Evolutionary conservation across 139 green algal species (phyloP).

Genomic region (Coelastrella sp.): DNA sequence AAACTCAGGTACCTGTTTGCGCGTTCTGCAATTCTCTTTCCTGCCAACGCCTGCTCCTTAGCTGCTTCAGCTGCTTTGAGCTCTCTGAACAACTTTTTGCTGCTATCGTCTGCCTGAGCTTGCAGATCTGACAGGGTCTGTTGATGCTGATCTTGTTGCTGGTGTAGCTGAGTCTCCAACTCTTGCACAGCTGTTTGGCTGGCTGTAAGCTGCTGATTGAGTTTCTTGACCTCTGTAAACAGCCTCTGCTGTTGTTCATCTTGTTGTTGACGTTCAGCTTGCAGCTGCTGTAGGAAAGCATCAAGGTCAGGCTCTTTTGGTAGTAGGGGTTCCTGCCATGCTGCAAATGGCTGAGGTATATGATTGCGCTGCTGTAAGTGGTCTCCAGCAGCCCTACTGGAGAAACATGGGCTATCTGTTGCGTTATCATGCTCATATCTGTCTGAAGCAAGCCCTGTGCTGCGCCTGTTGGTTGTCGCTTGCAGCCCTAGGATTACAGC

Average conservation of each 20-base stretch:
- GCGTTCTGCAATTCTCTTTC: not conserved
- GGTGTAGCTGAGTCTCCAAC: constrained; percentile 13
- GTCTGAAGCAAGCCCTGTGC: not conserved
- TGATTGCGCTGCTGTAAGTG: too few relatives aligned
- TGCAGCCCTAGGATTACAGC: constrained; percentile 15
- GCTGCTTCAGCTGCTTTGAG: constrained; percentile 29
- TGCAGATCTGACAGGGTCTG: not conserved
- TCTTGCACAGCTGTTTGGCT: not conserved
- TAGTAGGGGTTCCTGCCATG: not conserved
- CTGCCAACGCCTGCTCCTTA: not conserved
- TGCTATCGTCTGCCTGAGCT: constrained; percentile 2
- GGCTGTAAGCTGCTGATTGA: not conserved
- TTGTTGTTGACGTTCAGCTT: not conserved
- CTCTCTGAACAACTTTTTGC: constrained; percentile 25
- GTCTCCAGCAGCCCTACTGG: too few relatives aligned
- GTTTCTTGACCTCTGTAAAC: not conserved
- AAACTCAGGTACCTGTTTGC: not conserved
- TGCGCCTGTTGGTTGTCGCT: constrained; percentile 6
- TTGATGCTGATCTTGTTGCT: constrained; percentile 7
- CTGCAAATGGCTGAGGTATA: too few relatives aligned
- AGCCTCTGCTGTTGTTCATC: not conserved
- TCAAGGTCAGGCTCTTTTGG: not conserved
- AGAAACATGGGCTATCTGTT: too few relatives aligned
- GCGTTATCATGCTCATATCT: not conserved
- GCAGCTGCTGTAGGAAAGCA: not conserved